Evolutionary conservation across 257 asterid species (phyloP).

Genomic region (Nicotiana tomentosiformis): DNA sequence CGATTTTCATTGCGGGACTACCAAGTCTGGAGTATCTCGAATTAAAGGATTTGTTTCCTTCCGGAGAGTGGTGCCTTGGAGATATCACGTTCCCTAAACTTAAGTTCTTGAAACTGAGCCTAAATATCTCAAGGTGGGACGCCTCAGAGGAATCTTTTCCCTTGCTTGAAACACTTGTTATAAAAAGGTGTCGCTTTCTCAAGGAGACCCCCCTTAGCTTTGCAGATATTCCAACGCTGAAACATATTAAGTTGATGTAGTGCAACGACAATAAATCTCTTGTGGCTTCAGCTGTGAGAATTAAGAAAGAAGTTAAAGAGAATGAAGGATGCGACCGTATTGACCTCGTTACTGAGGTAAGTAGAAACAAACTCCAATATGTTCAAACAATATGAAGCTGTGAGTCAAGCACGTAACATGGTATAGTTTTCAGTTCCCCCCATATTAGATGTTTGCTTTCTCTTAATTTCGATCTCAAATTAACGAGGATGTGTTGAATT

Average conservation of each 20-base stretch:
- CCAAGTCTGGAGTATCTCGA: neutral
- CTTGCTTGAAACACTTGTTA: neutral
- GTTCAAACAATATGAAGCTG: neutral
- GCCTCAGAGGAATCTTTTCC: neutral
- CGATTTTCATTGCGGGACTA: neutral
- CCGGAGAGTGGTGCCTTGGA: neutral
- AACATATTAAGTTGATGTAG: neutral
- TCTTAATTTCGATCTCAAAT: too few species aligned
- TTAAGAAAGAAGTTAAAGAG: neutral
- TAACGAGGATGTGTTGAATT: neutral
- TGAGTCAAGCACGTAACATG: neutral
- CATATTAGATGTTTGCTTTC: too few species aligned
- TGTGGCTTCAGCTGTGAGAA: neutral
- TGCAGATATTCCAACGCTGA: neutral
- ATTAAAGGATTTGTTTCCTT: neutral
- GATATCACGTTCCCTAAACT: neutral
- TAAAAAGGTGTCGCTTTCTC: neutral
- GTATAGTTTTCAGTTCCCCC: neutral
- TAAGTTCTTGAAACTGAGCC: neutral
- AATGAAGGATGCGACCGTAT: neutral
- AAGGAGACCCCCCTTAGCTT: neutral
- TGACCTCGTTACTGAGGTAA: neutral
- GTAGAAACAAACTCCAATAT: neutral
- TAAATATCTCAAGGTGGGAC: neutral
- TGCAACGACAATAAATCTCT: neutral